A percentile compares a stretch with the other conserved stretches of the same genome.
These are phyloP conservation scores for Primulina eburnea DNA, from an alignment of 257 asterid genomes.

Conservation along the genomic window DNA sequence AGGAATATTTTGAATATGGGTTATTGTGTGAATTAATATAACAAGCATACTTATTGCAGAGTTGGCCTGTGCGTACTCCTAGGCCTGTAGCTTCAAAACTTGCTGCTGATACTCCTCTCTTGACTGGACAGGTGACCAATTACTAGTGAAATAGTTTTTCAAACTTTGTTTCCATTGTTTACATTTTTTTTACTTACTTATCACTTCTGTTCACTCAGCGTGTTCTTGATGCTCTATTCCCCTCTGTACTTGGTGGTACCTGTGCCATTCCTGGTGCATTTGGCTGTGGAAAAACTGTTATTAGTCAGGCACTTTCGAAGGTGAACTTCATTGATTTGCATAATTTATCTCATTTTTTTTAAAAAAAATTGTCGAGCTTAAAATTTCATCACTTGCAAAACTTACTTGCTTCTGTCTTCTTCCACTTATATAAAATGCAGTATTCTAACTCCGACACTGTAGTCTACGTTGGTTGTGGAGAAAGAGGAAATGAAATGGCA, in stretches of 20 bases:
- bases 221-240: constrained; percentile 97
- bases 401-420: constrained; percentile 20
- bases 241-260: constrained; percentile 99
- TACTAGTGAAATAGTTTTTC: not conserved
- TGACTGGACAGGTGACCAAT: constrained; percentile 89
- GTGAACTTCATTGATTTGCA: constrained; percentile 36
- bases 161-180: not conserved
- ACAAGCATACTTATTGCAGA: constrained; percentile 45
- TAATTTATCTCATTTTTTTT: constrained; percentile 7
- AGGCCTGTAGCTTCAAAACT: constrained; percentile 95
- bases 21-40: constrained; percentile 4
- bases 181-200: constrained; percentile 21
- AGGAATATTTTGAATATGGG: constrained; percentile 18
- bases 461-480: constrained; percentile 98
- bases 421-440: constrained; percentile 46
- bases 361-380: not conserved
- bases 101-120: constrained; percentile 97
- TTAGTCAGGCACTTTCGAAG: constrained; percentile 99
- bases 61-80: constrained; percentile 98
- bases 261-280: constrained; percentile 99
- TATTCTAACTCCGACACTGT: constrained; percentile 96
- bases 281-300: constrained; percentile 99
- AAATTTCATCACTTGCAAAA: constrained; percentile 2
- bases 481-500: constrained; percentile 99
- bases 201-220: constrained; percentile 55